These are phyloP conservation scores for Backusella tuberculispora DNA, from an alignment of 192 early-diverging fungal species.

Conservation along the genomic window DNA sequence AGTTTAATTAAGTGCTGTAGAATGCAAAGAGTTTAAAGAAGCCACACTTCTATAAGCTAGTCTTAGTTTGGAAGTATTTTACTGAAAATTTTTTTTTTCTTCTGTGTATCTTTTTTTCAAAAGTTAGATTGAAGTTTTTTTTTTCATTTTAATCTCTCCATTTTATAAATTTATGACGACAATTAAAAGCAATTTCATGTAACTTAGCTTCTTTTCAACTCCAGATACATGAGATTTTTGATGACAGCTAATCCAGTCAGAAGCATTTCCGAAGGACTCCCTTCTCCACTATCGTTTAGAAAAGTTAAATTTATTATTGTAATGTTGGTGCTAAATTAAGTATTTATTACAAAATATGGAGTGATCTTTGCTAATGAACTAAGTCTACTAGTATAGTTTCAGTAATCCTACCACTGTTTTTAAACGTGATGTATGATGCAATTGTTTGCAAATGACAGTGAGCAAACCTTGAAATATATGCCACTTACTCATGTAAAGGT, in stretches of 20 bases:
- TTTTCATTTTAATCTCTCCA: not conserved
- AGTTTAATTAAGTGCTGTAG: conserved; percentile 2
- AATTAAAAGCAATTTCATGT: not conserved
- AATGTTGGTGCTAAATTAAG: not conserved
- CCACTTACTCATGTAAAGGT: no score
- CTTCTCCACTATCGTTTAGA: not conserved
- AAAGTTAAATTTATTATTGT: not conserved
- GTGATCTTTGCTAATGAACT: not conserved
- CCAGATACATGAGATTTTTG: not conserved
- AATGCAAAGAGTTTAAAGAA: not conserved
- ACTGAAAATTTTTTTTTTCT: not conserved
- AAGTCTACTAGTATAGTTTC: not conserved
- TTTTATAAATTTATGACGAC: not conserved
- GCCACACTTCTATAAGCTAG: not conserved
- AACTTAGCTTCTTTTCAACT: not conserved
- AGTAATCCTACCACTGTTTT: not conserved
- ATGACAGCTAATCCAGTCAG: not conserved
- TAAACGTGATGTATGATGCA: not conserved
- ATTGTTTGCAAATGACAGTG: not conserved
- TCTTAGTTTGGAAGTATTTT: not conserved
- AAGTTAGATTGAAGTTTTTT: not conserved
- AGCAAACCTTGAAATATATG: not conserved
- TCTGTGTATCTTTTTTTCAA: not conserved
- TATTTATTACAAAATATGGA: not conserved
- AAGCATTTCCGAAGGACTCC: not conserved